Conservation (phyloP, 2,329 filamentous ascomycete genomes). For the Neofusicoccum parvum region DNA sequence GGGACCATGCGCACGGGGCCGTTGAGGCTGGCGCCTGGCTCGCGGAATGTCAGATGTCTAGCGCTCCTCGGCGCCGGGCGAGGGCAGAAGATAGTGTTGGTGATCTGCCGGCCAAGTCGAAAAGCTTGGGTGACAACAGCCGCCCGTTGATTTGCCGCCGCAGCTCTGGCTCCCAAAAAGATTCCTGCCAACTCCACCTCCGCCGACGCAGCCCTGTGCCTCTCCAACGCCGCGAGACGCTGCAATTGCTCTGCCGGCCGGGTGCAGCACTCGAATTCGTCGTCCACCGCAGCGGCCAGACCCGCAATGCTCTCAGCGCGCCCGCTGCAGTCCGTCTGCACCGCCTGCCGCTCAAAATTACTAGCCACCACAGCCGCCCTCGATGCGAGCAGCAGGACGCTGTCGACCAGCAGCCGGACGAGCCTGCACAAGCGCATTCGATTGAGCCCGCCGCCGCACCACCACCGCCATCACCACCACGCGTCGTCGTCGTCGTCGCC, state of each 20-base stretch:
- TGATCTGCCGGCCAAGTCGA: conserved; percentile 6
- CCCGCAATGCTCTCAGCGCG: conserved; percentile 16
- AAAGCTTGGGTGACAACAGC: conserved; percentile 4
- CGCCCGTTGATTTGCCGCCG: conserved; percentile 14
- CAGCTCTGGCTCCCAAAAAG: conserved; percentile 2
- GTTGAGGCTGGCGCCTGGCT: not conserved
- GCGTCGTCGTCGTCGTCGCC: not conserved
- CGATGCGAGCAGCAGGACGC: conserved; percentile 2
- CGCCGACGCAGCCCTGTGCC: not conserved
- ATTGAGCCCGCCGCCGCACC: not conserved
- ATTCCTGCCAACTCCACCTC: not conserved
- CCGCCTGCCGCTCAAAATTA: conserved; percentile 13
- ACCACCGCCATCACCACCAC: not conserved
- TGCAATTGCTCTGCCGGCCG: not conserved
- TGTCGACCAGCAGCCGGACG: not conserved
- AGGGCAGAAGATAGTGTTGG: no score
- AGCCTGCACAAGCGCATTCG: conserved; percentile 5
- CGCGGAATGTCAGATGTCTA: not conserved
- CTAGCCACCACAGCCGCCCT: not conserved
- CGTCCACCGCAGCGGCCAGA: not conserved
- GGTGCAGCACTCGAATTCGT: not conserved
- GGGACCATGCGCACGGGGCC: not conserved
- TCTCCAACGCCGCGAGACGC: not conserved
- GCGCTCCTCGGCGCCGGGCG: not conserved
- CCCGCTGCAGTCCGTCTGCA: conserved; percentile 18